A percentile compares a stretch with the other conserved stretches of the same genome.
Conservation (phyloP, 2,329 filamentous ascomycete species). For the Arthrobotrys conoides region DNA sequence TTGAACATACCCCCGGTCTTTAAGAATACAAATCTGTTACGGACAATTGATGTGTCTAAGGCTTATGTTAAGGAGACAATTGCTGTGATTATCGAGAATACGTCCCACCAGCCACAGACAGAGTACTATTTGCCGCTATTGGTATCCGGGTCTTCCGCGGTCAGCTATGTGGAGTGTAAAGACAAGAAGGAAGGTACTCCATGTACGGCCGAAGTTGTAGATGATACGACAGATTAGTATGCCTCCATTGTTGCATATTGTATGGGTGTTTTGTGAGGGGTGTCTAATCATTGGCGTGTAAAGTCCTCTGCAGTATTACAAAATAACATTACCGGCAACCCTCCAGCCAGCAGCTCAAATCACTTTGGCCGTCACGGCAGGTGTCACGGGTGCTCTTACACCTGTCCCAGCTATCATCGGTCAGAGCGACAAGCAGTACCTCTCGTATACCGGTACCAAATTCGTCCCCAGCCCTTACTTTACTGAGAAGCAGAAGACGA, state of each 20-base stretch:
- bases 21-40: slow-evolving; percentile 91
- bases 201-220: slow-evolving; percentile 66
- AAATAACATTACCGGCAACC: slow-evolving; percentile 74
- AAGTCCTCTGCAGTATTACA: slow-evolving; percentile 65
- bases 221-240: slow-evolving; percentile 53
- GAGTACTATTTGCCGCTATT: slow-evolving; percentile 95
- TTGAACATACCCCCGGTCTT: slow-evolving; percentile 93
- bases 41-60: slow-evolving; percentile 92
- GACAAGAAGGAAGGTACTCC: slow-evolving; percentile 81
- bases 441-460: slow-evolving; percentile 86
- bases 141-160: slow-evolving; percentile 78
- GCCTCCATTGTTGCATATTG: neutral
- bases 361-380: slow-evolving; percentile 89
- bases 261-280: neutral
- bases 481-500: slow-evolving; percentile 95
- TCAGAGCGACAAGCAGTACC: slow-evolving; percentile 89
- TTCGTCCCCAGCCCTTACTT: slow-evolving; percentile 87
- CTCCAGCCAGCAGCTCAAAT: slow-evolving; percentile 83
- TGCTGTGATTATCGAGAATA: slow-evolving; percentile 95
- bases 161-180: slow-evolving; percentile 91
- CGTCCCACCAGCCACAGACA: slow-evolving; percentile 81
- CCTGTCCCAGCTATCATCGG: slow-evolving; percentile 85
- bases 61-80: slow-evolving; percentile 89
- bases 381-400: slow-evolving; percentile 80
- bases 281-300: slow-evolving; percentile 35